These are phyloP conservation scores for Aspergillus sp. DNA, from an alignment of 2,329 filamentous ascomycete genomes.

Conservation along the genomic window DNA sequence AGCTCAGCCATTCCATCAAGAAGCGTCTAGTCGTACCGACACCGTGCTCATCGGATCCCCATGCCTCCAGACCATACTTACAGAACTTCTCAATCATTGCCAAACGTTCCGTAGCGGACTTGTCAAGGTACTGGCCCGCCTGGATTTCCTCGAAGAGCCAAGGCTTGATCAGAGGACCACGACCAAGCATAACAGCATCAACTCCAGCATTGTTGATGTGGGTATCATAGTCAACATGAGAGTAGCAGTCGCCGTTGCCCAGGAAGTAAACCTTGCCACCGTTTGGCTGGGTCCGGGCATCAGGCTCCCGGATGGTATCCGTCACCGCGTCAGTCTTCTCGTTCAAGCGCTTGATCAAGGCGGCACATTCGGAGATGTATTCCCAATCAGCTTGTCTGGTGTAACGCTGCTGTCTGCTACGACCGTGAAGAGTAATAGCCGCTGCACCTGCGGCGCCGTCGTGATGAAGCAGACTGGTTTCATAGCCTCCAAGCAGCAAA, in stretches of 20 bases:
- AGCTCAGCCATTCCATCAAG: constrained; percentile 93
- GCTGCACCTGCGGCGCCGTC: constrained; percentile 81
- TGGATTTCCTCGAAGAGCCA: constrained; percentile 98
- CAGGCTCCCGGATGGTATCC: constrained; percentile 78
- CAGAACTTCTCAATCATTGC: constrained; percentile 85
- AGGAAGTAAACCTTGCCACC: constrained; percentile 81
- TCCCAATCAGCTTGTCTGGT: constrained; percentile 89
- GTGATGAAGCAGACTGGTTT: constrained; percentile 62
- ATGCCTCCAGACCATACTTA: constrained; percentile 86
- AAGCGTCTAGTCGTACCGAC: constrained; percentile 89
- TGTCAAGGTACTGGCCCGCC: constrained; percentile 90
- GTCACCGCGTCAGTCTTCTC: constrained; percentile 63
- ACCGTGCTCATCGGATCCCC: constrained; percentile 94
- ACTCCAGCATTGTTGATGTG: constrained; percentile 77
- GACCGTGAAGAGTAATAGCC: constrained; percentile 92
- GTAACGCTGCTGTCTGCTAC: constrained; percentile 92
- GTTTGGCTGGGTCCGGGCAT: constrained; percentile 71
- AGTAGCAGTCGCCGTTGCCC: constrained; percentile 96
- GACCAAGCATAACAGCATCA: constrained; percentile 95
- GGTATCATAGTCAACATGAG: constrained; percentile 80
- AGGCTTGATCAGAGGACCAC: constrained; percentile 93
- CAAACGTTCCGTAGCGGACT: constrained; percentile 84
- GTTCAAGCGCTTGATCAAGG: constrained; percentile 79
- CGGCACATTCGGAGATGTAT: constrained; percentile 88
- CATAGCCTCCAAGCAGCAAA: constrained; percentile 75